Evolutionary conservation across 2,329 filamentous ascomycete genomes (phyloP).

Genomic region (Harringtonia aguacate): DNA sequence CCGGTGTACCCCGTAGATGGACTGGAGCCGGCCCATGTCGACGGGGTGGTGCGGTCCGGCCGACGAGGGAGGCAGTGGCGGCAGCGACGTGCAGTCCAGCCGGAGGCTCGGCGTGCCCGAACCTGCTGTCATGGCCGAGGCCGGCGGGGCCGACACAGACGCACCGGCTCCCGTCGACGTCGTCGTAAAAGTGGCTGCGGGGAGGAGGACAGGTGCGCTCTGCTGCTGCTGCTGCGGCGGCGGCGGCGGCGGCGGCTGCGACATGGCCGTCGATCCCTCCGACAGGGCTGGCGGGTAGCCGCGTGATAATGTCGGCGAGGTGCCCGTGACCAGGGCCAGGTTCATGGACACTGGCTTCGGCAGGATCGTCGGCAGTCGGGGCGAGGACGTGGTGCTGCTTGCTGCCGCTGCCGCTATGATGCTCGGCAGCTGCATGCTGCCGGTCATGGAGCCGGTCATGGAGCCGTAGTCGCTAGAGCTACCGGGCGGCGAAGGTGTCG

Average conservation of each 20-base stretch:
- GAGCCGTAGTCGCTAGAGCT: conserved; percentile 33
- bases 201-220: conserved; percentile 34
- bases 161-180: conserved; percentile 20
- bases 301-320: conserved; percentile 23
- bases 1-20: conserved; percentile 60
- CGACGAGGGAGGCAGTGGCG: conserved; percentile 21
- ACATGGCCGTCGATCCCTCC: no score
- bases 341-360: conserved; percentile 51
- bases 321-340: conserved; percentile 25
- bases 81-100: conserved; percentile 46
- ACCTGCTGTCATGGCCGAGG: conserved; percentile 9
- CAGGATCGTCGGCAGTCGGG: conserved; percentile 49
- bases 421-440: conserved; percentile 42
- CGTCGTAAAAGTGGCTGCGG: conserved; percentile 26
- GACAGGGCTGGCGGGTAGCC: conserved; percentile 29
- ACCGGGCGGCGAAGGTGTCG: conserved; percentile 37
- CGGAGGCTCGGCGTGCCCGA: conserved; percentile 31
- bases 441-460: conserved; percentile 33
- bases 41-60: conserved; percentile 33
- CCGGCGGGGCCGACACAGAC: conserved; percentile 26
- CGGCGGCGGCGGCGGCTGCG: no score
- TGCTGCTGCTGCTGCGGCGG: no score
- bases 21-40: conserved; percentile 55
- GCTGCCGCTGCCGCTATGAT: conserved; percentile 27
- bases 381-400: conserved; percentile 30